Evolutionary conservation across 148 eudicot genomes (phyloP), one percentile per base, ranked within the genome.

Genomic region (Camellia japonica): DNA sequence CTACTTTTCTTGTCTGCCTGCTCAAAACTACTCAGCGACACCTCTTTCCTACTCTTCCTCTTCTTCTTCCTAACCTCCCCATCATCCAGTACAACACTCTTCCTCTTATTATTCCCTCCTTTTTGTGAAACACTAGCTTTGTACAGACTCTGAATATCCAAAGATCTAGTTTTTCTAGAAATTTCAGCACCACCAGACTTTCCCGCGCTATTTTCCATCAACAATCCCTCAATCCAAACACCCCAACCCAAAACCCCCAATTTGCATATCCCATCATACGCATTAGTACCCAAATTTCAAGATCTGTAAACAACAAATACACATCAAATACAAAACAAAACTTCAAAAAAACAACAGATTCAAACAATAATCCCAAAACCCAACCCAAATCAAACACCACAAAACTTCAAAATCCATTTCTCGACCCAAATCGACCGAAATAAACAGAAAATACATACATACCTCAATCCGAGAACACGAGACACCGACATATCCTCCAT

Each of bases 131-230:
- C 85, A 85, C 78, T 71, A 2, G 87, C 59, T 71, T 77, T 85
- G 80, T 87, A 89, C 51, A 84, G 69, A 61, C 81, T 91, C 77
- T 87, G 85, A 63, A 86, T 56, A 81, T 87, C 97, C 87, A 93
- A 82, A 41, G 89, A 88, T 84, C 85, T 82, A 46, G 84, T 78
- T 83, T 86, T 88, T 84, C 82, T 83, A n/a, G 79, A 86, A 85
- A 64, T 85, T 70, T 84, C 89, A 82, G 60, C 76, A 71, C 87
- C 85, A 76, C 82, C 79, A 70, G 80, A 77, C 82, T 83, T 87
- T 78, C 81, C 87, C 79, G 51, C 72, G 61, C 91, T 89, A 80
- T 71, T 83, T 89, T 93, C 97, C 97, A 93, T 93, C 90, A 87
- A 90, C 90, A 90, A 87, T 82, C 75, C 82, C 86, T 83, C 79